Evolutionary conservation across 2,329 filamentous ascomycete genomes (phyloP), one percentile per base, ranked within the genome.

Genomic region (Cytospora schulzeri): DNA sequence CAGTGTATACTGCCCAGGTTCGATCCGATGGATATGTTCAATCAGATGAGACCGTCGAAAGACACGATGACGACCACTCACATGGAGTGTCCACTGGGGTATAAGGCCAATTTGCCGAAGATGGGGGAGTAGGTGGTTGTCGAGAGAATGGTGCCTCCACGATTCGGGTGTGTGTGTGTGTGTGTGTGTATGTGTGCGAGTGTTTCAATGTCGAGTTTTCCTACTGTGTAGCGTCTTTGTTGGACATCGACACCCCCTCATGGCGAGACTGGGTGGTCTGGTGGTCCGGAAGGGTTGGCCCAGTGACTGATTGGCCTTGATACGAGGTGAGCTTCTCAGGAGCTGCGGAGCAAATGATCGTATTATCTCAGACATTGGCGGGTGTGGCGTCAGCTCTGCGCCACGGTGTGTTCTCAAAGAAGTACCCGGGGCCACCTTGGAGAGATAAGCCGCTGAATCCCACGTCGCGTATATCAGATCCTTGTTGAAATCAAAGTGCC

Each of bases 21-120:
- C 52, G 65, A 67, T 54, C 53, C 58, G n/a, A 64, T 58, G 53
- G 62, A 62, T n/a, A 65, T 67, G 62, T 67, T 67, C 51, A 64
- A 62, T 51, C 65, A 67, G 48, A 67, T 67, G 65, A 54, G 50
- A 35, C 65, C 65, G 14, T 65, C 65, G 19, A 45, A 60, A 26
- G 51, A 59, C 31, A 67, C 65, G 28, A 62, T 67, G 62, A 62
- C 55, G 26, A 56, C 45, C 19, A 55, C 24, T 26, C 60, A 60
- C 24, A 66, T 66, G 65, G 22, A 67, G 38, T 67, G 65, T 38
- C 65, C 65, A 24, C 26, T 67, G 62, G 65, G 65, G 17, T 67
- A 59, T 58, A 60, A 45, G 41, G 56, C 56, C n/a, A 50, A 26
- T 15, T 4, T 59, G 41, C 29, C 31, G 33, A 14, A 26, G 38